Base-by-base conservation (phyloP, 345 rosid genomes). In the Eucalyptus marginata region DNA sequence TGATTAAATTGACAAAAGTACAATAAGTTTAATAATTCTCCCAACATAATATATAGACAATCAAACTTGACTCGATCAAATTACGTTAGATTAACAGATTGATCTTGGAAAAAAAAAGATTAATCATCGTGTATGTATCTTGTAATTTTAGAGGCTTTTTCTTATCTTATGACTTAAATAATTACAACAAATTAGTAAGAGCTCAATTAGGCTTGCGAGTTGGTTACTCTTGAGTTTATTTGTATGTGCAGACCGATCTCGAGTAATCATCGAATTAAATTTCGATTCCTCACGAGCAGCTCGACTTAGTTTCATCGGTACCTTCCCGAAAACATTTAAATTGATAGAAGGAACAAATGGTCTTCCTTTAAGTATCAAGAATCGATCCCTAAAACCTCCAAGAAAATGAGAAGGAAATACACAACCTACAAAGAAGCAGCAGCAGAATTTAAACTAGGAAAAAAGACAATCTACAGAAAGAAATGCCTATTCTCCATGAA, bases 1-100 rank as follows among this genome's bases (percentile, higher is more conserved):
- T 3, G 0, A 8, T 20, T 52, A 18, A 52, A 52, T 52, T 52
- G 1, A 52, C 24, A 18, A 0, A 52, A 52, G 0, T 52, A 18
- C 0, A 17, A 17, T 17, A 7, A 7, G 0, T 0, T 52, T 52
- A 52, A 52, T 8, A 52, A 20, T 52, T 52, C 10, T 20, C 58
- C 24, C 25, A 3, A 29, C 1, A 62, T 0, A 62, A 29, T 17
- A 13, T 29, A 17, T 29, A 15, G 20, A 66, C 22, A 1, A 33
- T 66, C 79, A 8, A 66, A 66, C 5, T 66, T 31, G 22, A 66
- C 11, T 4, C 40, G 0, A 66, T 66, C 24, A 0, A 66, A 66
- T 8, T 0, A 66, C 24, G 3, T 33, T 31, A 31, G 13, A 66
- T 16, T 66, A 33, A 66, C 3, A 66, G 2, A 15, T 66, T 66